Percentiles rank a stretch among this genome's conserved stretches.
These are phyloP conservation scores for Plasmodium ovale DNA, from an alignment of 169 alveolate genomes.

Conservation along the genomic window DNA sequence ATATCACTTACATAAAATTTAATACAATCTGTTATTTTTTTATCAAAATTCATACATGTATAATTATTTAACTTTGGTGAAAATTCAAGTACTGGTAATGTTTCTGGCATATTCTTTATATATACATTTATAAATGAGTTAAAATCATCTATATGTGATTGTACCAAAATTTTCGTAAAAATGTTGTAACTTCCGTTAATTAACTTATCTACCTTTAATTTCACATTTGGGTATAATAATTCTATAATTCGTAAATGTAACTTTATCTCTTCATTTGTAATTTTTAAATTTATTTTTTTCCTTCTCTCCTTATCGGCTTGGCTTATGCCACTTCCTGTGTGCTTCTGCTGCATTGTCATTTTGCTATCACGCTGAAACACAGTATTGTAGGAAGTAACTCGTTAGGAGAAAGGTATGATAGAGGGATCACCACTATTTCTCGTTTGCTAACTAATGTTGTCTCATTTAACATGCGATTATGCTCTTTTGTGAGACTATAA, in stretches of 20 bases:
- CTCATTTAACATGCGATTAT: no score
- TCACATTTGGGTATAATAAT: constrained; percentile 51
- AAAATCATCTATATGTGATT: constrained; percentile 74
- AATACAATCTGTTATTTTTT: constrained; percentile 6
- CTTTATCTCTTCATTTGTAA: constrained; percentile 67
- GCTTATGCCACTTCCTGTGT: no score
- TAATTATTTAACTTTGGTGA: constrained; percentile 45
- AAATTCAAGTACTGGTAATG: constrained; percentile 47
- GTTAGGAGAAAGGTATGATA: no score
- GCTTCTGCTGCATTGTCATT: no score
- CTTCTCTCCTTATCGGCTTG: neutral
- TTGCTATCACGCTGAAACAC: no score
- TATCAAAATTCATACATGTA: constrained; percentile 7
- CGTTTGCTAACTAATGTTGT: no score
- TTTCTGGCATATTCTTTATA: constrained; percentile 74
- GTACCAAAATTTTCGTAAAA: constrained; percentile 65
- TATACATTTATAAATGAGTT: constrained; percentile 74
- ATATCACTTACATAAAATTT: constrained; percentile 73
- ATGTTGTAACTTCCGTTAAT: constrained; percentile 73
- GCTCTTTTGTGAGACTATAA: no score
- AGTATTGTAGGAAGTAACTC: no score
- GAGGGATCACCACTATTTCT: no score
- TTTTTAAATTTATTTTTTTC: constrained; percentile 46
- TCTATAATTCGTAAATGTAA: constrained; percentile 65
- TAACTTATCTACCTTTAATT: constrained; percentile 38